A percentile compares a stretch with the other conserved stretches of the same genome.
These are phyloP conservation scores for Sporobolomyces roseus DNA, from an alignment of 768 basidiomycete species.

Conservation along the genomic window DNA sequence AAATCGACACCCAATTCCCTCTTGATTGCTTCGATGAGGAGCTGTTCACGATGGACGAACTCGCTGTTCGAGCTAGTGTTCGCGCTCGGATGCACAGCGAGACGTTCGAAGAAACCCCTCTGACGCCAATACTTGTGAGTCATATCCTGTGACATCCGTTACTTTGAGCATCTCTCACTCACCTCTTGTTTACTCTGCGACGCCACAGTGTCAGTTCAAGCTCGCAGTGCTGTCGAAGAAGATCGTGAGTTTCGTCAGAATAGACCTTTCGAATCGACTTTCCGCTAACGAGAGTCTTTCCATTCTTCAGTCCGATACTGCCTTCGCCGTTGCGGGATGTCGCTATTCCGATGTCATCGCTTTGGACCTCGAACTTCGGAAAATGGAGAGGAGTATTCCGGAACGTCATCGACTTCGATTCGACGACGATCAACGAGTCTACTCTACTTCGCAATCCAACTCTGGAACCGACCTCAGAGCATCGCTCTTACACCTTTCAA, in stretches of 20 bases:
- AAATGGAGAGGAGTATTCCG: constrained; percentile 25
- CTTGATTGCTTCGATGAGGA: constrained; percentile 37
- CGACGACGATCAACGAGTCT: constrained; percentile 6
- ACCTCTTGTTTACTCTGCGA: no score
- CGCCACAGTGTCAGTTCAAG: no score
- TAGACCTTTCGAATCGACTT: no score
- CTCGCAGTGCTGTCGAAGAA: no score
- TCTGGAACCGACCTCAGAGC: not conserved
- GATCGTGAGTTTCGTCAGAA: not conserved
- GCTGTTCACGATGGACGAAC: constrained; percentile 31
- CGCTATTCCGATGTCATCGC: constrained; percentile 14
- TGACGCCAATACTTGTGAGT: constrained; percentile 16
- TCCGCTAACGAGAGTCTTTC: not conserved
- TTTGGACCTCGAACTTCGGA: constrained; percentile 20
- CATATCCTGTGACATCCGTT: no score
- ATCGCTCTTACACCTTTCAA: constrained; percentile 6
- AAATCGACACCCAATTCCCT: constrained; percentile 32
- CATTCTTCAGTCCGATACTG: constrained; percentile 31
- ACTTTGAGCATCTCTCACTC: not conserved
- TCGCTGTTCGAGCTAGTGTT: constrained; percentile 11
- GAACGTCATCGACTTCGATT: constrained; percentile 3
- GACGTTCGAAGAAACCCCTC: constrained; percentile 25
- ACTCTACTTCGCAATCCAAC: not conserved
- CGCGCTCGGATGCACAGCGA: not conserved
- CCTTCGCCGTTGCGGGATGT: constrained; percentile 19